These are phyloP conservation scores for Cryptococcus sp. DNA, from an alignment of 1,284 basidiomycete species.

Conservation along the genomic window DNA sequence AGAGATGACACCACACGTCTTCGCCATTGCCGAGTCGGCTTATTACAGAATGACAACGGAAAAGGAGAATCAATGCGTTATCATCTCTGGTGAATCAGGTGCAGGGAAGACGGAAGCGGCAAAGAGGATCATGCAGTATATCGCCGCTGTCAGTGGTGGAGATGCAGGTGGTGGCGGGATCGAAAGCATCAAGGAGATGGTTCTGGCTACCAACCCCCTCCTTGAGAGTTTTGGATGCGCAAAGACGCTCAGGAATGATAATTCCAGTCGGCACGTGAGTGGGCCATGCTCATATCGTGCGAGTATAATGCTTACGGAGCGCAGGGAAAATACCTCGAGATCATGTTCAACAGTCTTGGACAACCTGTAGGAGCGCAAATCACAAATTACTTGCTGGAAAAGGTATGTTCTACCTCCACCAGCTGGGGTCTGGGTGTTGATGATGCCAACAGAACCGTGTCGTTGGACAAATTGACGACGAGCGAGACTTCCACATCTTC, in stretches of 20 bases:
- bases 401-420: constrained; percentile 53
- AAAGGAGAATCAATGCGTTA: constrained; percentile 99
- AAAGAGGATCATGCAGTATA: constrained; percentile 99
- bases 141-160: constrained; percentile 85
- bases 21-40: constrained; percentile 91
- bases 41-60: constrained; percentile 99
- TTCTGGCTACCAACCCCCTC: constrained; percentile 97
- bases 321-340: constrained; percentile 97
- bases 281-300: background rate
- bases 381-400: constrained; percentile 97
- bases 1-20: constrained; percentile 97
- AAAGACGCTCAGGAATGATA: constrained; percentile 98
- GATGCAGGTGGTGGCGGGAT: constrained; percentile 63
- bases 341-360: constrained; percentile 94
- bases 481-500: constrained; percentile 99
- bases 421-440: constrained; percentile 11
- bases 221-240: constrained; percentile 99
- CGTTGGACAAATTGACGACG: constrained; percentile 93
- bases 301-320: background rate
- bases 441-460: constrained; percentile 66
- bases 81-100: constrained; percentile 98
- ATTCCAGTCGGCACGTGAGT: constrained; percentile 94
- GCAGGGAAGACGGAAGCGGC: constrained; percentile 97
- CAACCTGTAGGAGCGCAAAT: constrained; percentile 97
- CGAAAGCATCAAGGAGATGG: constrained; percentile 99